phyloP scores from a whole-genome alignment of 495 filamentous ascomycete genomes.

The Physcia stellaris region DNA sequence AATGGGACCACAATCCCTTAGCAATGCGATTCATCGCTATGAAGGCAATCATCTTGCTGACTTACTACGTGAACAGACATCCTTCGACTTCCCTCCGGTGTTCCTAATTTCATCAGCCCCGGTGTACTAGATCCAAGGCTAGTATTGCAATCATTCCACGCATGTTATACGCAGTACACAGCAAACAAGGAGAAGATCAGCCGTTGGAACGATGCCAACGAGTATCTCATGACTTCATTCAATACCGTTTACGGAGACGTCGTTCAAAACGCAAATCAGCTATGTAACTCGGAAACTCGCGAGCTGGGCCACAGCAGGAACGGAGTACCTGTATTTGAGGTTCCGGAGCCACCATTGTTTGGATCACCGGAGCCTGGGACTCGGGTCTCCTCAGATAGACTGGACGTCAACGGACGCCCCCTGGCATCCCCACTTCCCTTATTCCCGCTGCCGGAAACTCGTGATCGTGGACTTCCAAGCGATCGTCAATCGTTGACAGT shows the following conservation, averaged over 20 bases:
- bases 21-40: constrained; percentile 1
- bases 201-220: constrained; percentile 3
- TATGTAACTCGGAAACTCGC: not conserved
- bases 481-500: too few species aligned
- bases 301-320: not conserved
- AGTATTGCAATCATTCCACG: constrained; percentile 3
- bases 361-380: not conserved
- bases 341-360: not conserved
- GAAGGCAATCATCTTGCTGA: not conserved
- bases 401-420: too few species aligned
- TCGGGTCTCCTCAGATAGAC: too few species aligned
- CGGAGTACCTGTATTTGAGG: not conserved
- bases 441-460: too few species aligned
- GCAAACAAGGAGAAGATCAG: constrained; percentile 1
- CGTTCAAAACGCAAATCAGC: not conserved
- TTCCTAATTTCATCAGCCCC: constrained; percentile 7
- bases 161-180: constrained; percentile 3
- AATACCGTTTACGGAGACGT: not conserved
- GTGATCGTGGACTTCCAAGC: too few species aligned
- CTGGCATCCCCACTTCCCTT: too few species aligned
- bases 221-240: constrained; percentile 2
- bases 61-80: not conserved
- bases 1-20: not conserved
- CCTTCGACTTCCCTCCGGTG: constrained; percentile 2
- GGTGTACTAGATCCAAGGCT: constrained; percentile 9